phyloP scores from a whole-genome alignment of 345 rosid species.

The Ailanthus altissimus region DNA sequence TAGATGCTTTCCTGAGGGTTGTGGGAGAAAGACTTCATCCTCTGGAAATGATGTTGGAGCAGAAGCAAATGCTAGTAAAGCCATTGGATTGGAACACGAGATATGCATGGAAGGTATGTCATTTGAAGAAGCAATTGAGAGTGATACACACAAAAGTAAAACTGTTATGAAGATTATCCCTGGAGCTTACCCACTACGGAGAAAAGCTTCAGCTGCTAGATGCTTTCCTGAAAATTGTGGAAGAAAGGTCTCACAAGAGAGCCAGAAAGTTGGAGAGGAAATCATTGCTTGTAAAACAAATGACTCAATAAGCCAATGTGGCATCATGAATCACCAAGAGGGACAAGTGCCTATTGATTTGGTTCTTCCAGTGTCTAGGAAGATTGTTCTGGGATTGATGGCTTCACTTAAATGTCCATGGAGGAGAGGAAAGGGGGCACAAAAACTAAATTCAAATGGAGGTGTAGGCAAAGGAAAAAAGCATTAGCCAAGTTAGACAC shows the following conservation, averaged over 20 bases:
- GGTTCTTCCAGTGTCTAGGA: not conserved
- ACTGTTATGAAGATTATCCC: not conserved
- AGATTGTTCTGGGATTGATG: not conserved
- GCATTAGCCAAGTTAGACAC: not conserved
- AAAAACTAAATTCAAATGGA: not conserved
- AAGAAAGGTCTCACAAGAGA: not conserved
- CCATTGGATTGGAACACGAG: not conserved
- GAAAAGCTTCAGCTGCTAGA: slow-evolving; percentile 21
- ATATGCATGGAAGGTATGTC: not conserved
- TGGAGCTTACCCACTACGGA: slow-evolving; percentile 14
- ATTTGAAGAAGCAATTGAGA: not conserved
- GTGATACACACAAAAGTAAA: not conserved
- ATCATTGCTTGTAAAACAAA: not conserved
- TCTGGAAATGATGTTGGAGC: not conserved
- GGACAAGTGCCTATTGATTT: not conserved
- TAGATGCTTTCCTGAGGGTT: slow-evolving; percentile 26
- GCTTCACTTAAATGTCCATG: not conserved
- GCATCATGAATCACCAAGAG: not conserved
- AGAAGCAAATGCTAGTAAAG: slow-evolving; percentile 4
- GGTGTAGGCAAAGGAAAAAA: not conserved
- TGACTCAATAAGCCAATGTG: not conserved
- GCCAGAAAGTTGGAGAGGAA: not conserved
- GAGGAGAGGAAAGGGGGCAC: not conserved
- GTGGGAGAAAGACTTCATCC: slow-evolving; percentile 8
- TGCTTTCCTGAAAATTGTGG: slow-evolving; percentile 23